A percentile compares a stretch with the other conserved stretches of the same genome.
These are phyloP conservation scores for Yamadazyma epiphylla DNA, from an alignment of 1,139 yeast genomes.

Conservation along the genomic window DNA sequence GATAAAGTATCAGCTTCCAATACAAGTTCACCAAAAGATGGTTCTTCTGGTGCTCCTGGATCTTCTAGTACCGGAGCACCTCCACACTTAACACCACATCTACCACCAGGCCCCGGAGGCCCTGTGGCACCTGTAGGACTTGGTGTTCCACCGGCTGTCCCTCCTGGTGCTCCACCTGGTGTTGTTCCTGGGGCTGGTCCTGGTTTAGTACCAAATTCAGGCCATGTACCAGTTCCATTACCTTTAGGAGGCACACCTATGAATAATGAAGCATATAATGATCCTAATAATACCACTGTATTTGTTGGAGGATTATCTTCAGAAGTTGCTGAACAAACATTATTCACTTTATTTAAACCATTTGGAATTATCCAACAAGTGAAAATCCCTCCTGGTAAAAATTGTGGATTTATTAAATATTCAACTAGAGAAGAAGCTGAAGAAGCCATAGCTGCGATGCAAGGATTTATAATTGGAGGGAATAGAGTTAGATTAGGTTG, in stretches of 20 bases:
- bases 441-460: conserved; percentile 86
- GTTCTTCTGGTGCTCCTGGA: conserved; percentile 2
- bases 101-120: too few species aligned
- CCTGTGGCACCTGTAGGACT: too few species aligned
- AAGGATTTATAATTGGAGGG: conserved; percentile 86
- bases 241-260: conserved; percentile 18
- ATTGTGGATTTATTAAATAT: conserved; percentile 91
- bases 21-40: neutral
- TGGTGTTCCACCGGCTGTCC: neutral
- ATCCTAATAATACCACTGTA: conserved; percentile 88
- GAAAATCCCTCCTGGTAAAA: conserved; percentile 87
- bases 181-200: neutral
- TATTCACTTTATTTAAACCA: conserved; percentile 71
- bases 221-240: conserved; percentile 1
- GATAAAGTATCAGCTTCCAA: neutral
- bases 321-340: conserved; percentile 71
- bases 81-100: neutral
- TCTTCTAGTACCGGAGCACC: neutral
- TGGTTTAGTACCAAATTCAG: conserved; percentile 3
- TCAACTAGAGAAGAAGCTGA: conserved; percentile 80
- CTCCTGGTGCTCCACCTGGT: conserved; percentile 3
- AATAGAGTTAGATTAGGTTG: conserved; percentile 82
- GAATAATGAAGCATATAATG: conserved; percentile 37
- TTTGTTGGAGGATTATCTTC: conserved; percentile 87
- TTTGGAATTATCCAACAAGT: conserved; percentile 84